Percentiles rank a stretch among this genome's conserved stretches.
phyloP scores from a whole-genome alignment of 805 yeast genomes.

The Myxozyma neotropica region DNA sequence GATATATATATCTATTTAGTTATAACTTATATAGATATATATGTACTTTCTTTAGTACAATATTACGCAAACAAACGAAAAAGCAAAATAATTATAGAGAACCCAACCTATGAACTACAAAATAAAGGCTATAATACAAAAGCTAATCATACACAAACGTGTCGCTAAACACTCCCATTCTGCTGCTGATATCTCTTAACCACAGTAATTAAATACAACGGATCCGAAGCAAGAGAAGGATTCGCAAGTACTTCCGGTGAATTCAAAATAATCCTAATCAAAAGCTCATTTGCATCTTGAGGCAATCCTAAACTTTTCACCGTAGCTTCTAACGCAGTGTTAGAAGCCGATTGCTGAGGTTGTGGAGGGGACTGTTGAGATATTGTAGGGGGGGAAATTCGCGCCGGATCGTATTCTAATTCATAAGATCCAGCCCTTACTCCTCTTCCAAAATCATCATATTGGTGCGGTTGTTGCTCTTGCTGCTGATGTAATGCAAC shows the following conservation, averaged over 20 bases:
- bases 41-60: too few species aligned
- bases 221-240: conserved; percentile 38
- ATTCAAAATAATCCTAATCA: conserved; percentile 34
- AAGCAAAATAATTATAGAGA: too few species aligned
- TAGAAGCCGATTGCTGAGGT: background rate
- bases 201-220: conserved; percentile 37
- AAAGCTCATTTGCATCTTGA: conserved; percentile 33
- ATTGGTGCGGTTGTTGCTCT: background rate
- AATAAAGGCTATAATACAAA: too few species aligned
- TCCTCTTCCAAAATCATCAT: background rate
- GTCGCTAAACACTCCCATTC: too few species aligned
- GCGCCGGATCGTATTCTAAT: conserved; percentile 2
- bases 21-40: too few species aligned
- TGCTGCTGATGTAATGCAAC: background rate
- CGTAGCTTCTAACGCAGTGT: background rate
- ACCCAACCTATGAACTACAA: too few species aligned
- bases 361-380: background rate
- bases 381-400: background rate
- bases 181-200: conserved; percentile 36
- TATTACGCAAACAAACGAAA: too few species aligned
- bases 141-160: too few species aligned
- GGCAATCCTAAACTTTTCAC: conserved; percentile 35
- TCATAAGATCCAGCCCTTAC: background rate
- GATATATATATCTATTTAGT: background rate
- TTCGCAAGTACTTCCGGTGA: conserved; percentile 39